Percentiles rank a stretch among this genome's conserved stretches.
phyloP scores from a whole-genome alignment of 495 filamentous ascomycete species.

The Terfezia boudieri region DNA sequence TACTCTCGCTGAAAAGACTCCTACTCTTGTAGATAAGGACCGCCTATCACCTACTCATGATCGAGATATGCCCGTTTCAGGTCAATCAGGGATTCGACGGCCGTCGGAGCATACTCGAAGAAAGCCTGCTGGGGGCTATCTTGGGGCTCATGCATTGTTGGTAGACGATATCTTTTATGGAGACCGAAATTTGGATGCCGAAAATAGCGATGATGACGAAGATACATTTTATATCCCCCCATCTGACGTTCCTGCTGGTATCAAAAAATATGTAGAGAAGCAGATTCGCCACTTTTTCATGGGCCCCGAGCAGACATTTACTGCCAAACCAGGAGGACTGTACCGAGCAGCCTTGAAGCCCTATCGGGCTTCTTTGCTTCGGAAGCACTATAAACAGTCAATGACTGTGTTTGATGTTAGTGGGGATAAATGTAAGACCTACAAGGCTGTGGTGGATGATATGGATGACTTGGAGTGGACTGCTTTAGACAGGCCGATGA shows the following conservation, averaged over 20 bases:
- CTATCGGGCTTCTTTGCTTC: constrained; percentile 7
- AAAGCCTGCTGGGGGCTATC: background rate
- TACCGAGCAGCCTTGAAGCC: constrained; percentile 10
- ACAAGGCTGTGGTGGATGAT: background rate
- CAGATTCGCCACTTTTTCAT: constrained; percentile 10
- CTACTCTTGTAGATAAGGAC: background rate
- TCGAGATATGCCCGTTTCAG: background rate
- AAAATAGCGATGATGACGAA: constrained; percentile 2
- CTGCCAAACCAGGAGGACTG: constrained; percentile 2
- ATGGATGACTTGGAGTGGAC: constrained; percentile 2
- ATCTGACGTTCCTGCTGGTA: background rate
- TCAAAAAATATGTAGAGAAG: constrained; percentile 5
- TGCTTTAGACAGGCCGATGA: background rate
- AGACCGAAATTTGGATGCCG: constrained; percentile 1
- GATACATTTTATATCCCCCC: constrained; percentile 4
- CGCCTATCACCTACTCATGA: background rate
- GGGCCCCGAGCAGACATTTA: background rate
- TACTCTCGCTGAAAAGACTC: background rate
- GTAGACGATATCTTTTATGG: constrained; percentile 8
- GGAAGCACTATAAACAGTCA: constrained; percentile 12
- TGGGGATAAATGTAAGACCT: background rate
- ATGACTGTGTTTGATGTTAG: constrained; percentile 8
- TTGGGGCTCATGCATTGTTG: background rate
- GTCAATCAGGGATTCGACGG: background rate
- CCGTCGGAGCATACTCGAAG: background rate